Conservation (phyloP, 2,329 filamentous ascomycete genomes). For the Periconia macrospinosa region DNA sequence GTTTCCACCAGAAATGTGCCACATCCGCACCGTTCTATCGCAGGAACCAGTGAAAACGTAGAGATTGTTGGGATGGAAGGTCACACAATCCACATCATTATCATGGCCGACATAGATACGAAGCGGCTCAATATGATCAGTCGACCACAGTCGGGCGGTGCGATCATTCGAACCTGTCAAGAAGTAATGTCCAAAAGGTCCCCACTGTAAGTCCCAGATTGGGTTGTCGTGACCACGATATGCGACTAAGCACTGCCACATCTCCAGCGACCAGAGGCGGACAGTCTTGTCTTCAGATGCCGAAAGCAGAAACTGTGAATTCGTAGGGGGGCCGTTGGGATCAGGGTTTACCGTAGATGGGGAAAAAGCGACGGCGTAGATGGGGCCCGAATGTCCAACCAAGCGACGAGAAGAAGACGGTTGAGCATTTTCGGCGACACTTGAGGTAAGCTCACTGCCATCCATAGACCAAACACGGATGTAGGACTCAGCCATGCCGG, state of each 20-base stretch:
- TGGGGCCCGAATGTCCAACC: constrained; percentile 86
- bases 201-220: constrained; percentile 85
- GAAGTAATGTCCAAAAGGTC: constrained; percentile 95
- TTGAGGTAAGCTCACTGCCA: constrained; percentile 74
- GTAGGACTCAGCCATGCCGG: constrained; percentile 90
- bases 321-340: constrained; percentile 55
- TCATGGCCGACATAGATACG: constrained; percentile 92
- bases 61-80: constrained; percentile 91
- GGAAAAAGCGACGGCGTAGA: constrained; percentile 89
- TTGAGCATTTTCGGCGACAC: constrained; percentile 61
- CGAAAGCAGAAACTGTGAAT: constrained; percentile 79
- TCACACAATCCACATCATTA: constrained; percentile 84
- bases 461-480: constrained; percentile 93
- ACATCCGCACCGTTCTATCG: constrained; percentile 96
- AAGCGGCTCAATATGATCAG: constrained; percentile 86
- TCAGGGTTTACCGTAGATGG: constrained; percentile 61
- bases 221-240: constrained; percentile 93
- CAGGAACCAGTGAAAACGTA: constrained; percentile 93
- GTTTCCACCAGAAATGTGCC: constrained; percentile 84
- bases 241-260: constrained; percentile 88
- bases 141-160: constrained; percentile 87
- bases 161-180: constrained; percentile 85
- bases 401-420: constrained; percentile 70
- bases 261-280: constrained; percentile 88
- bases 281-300: constrained; percentile 85